Evolutionary conservation across 768 basidiomycete species (phyloP), one percentile per base, ranked within the genome.

Genomic region (Naganishia friedmannii): DNA sequence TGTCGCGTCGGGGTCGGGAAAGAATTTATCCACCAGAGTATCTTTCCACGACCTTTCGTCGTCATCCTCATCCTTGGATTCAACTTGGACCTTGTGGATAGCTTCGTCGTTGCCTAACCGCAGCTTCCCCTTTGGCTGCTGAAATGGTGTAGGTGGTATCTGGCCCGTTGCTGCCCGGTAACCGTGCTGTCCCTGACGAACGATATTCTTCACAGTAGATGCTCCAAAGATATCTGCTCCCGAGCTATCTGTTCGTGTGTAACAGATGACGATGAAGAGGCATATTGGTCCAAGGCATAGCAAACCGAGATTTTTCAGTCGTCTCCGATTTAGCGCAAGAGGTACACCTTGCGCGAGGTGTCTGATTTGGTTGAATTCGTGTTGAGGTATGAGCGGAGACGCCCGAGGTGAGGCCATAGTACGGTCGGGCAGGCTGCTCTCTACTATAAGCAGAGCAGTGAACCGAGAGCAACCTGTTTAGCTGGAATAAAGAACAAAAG

Each of bases 331-430:
- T 3, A 31, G 60, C 13, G 42, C 23, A 21, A 63, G 26, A 26
- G 60, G 60, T 15, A 63, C 60, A 10, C 37, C 60, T 23, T 26
- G 23, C 2, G 60, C 39, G 60, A 63, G 60, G 28, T 29, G 39
- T 23, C 60, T 39, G 39, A 63, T 45, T 42, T 63, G 60, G 26
- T 39, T 15, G 57, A 63, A 63, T 26, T 63, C 60, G 39, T 63
- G 60, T 23, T 63, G 60, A 23, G 37, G 37, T 26, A 63, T 45
- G 39, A 63, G 37, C 19, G 60, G 60, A 12, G 60, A 26, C 13
- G 39, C 23, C 12, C 37, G 37, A 2, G 23, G 12, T 26, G 60
- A n/a, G 39, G 60, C 23, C 60, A 63, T 63, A 42, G 12, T 37
- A 21, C 21, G n/a, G 1, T 51, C 48, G 15, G 9, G 42, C 42